phyloP scores from a whole-genome alignment of 257 asterid genomes.

The Solanum appendiculatum region DNA sequence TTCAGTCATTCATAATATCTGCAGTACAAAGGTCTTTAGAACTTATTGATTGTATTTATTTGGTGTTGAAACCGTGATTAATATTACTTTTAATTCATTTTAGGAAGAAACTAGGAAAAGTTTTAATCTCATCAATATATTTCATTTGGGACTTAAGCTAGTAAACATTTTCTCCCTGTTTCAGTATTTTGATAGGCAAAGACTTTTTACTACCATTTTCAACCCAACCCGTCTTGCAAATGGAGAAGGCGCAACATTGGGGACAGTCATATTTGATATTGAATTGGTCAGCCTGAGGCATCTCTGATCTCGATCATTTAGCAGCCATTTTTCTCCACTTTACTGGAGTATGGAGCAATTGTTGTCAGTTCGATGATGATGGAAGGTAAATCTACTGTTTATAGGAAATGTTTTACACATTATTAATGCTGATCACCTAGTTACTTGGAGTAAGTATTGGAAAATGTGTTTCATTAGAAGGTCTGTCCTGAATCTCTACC shows the following conservation, averaged over 20 bases:
- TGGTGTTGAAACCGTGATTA: not conserved
- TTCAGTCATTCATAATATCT: not conserved
- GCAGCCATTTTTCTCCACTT: not conserved
- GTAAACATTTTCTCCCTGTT: not conserved
- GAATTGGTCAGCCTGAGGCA: constrained; percentile 67
- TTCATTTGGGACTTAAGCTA: not conserved
- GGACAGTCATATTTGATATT: constrained; percentile 68
- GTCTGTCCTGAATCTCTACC: not conserved
- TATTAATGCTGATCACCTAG: not conserved
- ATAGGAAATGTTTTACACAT: not conserved
- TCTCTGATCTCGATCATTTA: constrained; percentile 13
- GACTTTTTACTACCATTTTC: constrained; percentile 81
- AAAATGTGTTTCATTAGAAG: not conserved
- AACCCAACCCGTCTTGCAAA: constrained; percentile 89
- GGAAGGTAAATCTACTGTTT: not conserved
- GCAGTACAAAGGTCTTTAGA: not conserved
- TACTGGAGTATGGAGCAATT: not conserved
- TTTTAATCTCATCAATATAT: not conserved
- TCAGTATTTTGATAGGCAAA: constrained; percentile 76
- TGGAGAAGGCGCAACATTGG: constrained; percentile 84
- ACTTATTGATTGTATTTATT: not conserved
- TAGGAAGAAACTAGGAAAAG: not conserved
- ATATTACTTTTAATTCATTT: not conserved
- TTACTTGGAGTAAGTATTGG: not conserved
- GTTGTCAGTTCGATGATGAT: not conserved